phyloP scores from a whole-genome alignment of 352 stramenopile genomes.

The Phytophthora capsici region DNA sequence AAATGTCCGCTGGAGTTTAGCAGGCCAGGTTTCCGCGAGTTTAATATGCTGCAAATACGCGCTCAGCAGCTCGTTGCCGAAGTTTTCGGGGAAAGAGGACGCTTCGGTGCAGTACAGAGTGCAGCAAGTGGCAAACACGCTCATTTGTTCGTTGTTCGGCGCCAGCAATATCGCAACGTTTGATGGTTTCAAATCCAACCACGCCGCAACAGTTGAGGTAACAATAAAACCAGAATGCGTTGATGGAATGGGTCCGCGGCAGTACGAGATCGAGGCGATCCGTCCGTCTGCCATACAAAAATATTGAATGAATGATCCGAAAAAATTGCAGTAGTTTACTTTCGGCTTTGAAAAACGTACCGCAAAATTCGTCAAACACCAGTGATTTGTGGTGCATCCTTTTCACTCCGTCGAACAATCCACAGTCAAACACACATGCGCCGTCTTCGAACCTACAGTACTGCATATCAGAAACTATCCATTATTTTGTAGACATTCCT shows the following conservation, averaged over 20 bases:
- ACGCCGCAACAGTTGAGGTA: conserved; percentile 81
- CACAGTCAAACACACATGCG: conserved; percentile 87
- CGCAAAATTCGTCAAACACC: conserved; percentile 87
- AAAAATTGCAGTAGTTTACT: neutral
- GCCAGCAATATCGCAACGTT: conserved; percentile 85
- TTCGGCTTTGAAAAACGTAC: conserved; percentile 38
- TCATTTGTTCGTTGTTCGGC: conserved; percentile 89
- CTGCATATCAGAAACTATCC: neutral
- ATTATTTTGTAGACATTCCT: conserved; percentile 1
- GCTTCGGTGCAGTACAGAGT: conserved; percentile 81
- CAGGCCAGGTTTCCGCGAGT: conserved; percentile 72
- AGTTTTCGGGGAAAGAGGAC: conserved; percentile 69
- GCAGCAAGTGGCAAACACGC: conserved; percentile 88
- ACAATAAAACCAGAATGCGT: conserved; percentile 89
- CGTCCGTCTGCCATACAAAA: conserved; percentile 56
- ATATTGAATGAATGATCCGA: neutral
- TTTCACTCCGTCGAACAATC: conserved; percentile 86
- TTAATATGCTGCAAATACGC: conserved; percentile 83
- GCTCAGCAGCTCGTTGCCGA: conserved; percentile 74
- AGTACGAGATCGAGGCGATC: conserved; percentile 84
- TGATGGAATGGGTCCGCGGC: conserved; percentile 70
- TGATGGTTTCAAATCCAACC: conserved; percentile 76
- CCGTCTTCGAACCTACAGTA: conserved; percentile 71
- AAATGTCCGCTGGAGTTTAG: conserved; percentile 81
- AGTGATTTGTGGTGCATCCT: conserved; percentile 81